Conservation (phyloP, 768 basidiomycete genomes). For the Lactifluus hygrophoroides region DNA sequence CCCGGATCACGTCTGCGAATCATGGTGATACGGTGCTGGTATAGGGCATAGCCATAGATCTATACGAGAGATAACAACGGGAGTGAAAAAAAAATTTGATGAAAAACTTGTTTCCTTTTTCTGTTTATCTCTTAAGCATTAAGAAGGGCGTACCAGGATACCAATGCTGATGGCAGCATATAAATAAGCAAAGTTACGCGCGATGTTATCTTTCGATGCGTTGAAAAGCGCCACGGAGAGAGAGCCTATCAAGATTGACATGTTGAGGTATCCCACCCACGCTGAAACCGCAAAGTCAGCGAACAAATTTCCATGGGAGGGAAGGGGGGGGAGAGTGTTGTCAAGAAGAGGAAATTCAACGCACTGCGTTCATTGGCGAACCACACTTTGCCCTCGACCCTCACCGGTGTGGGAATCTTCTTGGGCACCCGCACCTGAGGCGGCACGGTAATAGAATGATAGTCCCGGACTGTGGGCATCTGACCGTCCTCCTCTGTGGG, state of each 20-base stretch:
- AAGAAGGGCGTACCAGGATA: slow-evolving; percentile 44
- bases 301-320: neutral
- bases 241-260: slow-evolving; percentile 73
- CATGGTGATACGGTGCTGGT: slow-evolving; percentile 83
- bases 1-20: slow-evolving; percentile 85
- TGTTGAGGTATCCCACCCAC: slow-evolving; percentile 89
- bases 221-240: slow-evolving; percentile 87
- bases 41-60: slow-evolving; percentile 81
- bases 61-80: slow-evolving; percentile 34
- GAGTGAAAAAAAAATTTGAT: neutral
- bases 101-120: neutral
- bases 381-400: slow-evolving; percentile 94
- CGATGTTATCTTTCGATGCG: slow-evolving; percentile 59
- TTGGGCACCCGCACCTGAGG: slow-evolving; percentile 66
- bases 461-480: slow-evolving; percentile 58
- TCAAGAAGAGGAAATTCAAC: slow-evolving; percentile 21
- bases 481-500: slow-evolving; percentile 40
- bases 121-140: too few relatives aligned
- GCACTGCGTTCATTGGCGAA: slow-evolving; percentile 91
- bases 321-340: neutral
- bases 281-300: slow-evolving; percentile 36
- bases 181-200: slow-evolving; percentile 67
- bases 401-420: slow-evolving; percentile 73
- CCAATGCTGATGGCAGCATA: slow-evolving; percentile 76
- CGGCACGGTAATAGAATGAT: slow-evolving; percentile 64